phyloP scores from a whole-genome alignment of 768 basidiomycete species.

The Sporobolomyces phaffii region DNA sequence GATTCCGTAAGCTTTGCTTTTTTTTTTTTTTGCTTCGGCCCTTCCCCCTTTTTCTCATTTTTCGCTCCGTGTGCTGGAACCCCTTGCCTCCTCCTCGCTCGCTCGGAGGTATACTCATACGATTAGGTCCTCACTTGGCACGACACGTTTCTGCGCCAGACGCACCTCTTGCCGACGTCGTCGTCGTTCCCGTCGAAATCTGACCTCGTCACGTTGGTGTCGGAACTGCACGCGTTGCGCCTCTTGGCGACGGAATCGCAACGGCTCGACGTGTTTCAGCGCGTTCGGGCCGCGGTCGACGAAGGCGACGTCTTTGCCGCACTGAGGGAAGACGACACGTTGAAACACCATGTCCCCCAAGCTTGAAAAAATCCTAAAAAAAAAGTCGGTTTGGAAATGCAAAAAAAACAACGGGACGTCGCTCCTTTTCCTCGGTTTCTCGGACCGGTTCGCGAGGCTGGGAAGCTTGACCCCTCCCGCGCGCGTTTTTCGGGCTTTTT shows the following conservation, averaged over 20 bases:
- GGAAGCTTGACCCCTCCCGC: too few species aligned
- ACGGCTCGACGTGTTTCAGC: slow-evolving; percentile 39
- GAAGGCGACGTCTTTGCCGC: slow-evolving; percentile 40
- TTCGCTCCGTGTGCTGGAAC: background rate
- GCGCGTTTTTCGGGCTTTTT: too few species aligned
- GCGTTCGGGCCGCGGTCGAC: slow-evolving; percentile 33
- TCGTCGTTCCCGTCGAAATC: slow-evolving; percentile 15
- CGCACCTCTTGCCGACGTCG: slow-evolving; percentile 18
- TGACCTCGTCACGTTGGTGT: slow-evolving; percentile 35
- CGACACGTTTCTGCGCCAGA: slow-evolving; percentile 39
- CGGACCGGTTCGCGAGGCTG: too few species aligned
- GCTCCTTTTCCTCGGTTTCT: background rate
- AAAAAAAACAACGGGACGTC: too few species aligned
- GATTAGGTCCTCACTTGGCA: slow-evolving; percentile 41
- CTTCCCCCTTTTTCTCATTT: background rate
- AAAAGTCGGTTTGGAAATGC: too few species aligned
- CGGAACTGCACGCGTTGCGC: slow-evolving; percentile 35
- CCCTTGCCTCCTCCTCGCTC: background rate
- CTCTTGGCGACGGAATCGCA: slow-evolving; percentile 38
- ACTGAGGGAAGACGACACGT: slow-evolving; percentile 37
- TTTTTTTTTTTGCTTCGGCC: background rate
- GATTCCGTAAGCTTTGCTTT: slow-evolving; percentile 36
- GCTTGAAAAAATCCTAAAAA: too few species aligned
- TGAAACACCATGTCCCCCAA: slow-evolving; percentile 17
- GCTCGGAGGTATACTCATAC: too few species aligned